Base-by-base conservation (phyloP, 2,329 filamentous ascomycete species). In the Colletotrichum plurivorum region DNA sequence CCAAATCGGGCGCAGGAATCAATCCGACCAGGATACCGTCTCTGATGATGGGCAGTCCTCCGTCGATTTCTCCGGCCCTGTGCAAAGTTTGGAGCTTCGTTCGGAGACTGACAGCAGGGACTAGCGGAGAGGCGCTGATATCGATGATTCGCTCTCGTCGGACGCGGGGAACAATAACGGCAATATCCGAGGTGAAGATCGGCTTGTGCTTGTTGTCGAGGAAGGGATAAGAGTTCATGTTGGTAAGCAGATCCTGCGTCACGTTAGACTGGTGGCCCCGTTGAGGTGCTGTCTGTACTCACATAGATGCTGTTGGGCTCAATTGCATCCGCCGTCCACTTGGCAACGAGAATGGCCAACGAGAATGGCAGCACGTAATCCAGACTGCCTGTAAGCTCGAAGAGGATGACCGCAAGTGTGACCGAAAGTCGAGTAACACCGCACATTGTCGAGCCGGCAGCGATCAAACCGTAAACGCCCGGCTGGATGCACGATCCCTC, bases 171-270 rank as follows among this genome's bases (percentile, higher is more conserved):
- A 95, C 92, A 64, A 99, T 96, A 71, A 97, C 95, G 15, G 91
- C 93, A 0, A 99, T 87, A 63, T 97, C 93, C 0, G 93, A 92
- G 0, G 95, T 97, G 78, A 98, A 97, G 18, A 97, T 86, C 1
- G 95, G 95, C 73, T 97, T 94, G 71, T 95, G 89, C 79, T 98
- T 98, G 82, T 97, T 97, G 81, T 97, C 94, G n/a, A 99, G 88
- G 83, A 97, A 98, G 0, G 96, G 96, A 73, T 98, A 99, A 3
- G 94, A 93, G 80, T 99, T 98, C 92, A 99, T 95, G 77, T 96
- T 94, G 0, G 95, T 98, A 18, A 98, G 85, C 12, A 98, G 88
- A 77, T 98, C 96, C 89, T 93, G 4, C 31, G 8, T 15, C 36
- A 13, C 2, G 16, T 73, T 45, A 73, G 70, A 60, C 79, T 60